phyloP scores from a whole-genome alignment of 192 early-diverging fungal genomes.

The Linnemannia zychae region DNA sequence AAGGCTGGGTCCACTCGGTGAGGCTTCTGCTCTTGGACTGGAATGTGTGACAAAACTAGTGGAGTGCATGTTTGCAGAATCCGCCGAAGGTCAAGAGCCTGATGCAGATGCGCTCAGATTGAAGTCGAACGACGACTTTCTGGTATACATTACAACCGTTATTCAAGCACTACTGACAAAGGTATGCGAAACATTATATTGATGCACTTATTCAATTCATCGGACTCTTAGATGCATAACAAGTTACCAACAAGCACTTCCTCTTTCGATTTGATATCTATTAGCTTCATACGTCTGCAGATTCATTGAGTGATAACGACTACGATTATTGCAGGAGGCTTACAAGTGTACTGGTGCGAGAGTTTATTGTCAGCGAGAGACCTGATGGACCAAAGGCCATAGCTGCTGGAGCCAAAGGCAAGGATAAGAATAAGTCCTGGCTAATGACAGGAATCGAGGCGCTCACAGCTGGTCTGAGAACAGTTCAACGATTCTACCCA shows the following conservation, averaged over 20 bases:
- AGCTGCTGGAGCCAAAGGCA: conserved; percentile 50
- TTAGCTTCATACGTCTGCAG: conserved; percentile 31
- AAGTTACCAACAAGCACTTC: neutral
- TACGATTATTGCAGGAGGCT: conserved; percentile 49
- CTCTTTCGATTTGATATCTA: neutral
- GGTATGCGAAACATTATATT: conserved; percentile 23
- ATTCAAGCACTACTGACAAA: conserved; percentile 45
- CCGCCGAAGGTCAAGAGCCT: neutral
- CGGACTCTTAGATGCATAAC: neutral
- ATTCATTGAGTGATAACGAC: conserved; percentile 30
- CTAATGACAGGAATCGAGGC: conserved; percentile 55
- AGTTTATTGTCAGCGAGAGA: conserved; percentile 36
- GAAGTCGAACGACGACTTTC: conserved; percentile 60
- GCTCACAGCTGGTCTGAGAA: conserved; percentile 39
- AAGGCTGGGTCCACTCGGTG: conserved; percentile 30
- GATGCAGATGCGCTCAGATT: conserved; percentile 31
- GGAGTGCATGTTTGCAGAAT: conserved; percentile 54
- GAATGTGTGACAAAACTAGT: conserved; percentile 52
- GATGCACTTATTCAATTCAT: neutral
- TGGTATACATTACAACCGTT: conserved; percentile 61
- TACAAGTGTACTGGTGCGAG: conserved; percentile 37
- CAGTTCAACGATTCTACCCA: conserved; percentile 37
- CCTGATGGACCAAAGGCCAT: conserved; percentile 42
- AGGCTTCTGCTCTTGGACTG: conserved; percentile 50
- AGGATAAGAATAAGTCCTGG: conserved; percentile 50